phyloP scores from a whole-genome alignment of 1,284 basidiomycete genomes.

The Ganoderma sp. region DNA sequence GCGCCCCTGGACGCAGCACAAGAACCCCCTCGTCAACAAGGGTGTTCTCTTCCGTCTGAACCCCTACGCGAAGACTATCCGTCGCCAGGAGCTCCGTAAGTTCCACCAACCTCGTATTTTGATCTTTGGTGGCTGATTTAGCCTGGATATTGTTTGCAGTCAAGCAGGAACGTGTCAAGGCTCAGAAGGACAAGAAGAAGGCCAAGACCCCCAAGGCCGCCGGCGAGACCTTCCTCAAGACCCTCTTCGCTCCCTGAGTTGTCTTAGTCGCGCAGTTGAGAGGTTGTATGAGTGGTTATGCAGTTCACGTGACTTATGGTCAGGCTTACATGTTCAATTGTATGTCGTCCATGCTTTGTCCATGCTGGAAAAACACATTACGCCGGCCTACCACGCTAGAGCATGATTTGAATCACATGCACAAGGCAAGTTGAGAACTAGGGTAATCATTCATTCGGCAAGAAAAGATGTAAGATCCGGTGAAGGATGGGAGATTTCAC shows the following conservation, averaged over 20 bases:
- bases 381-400: conserved; percentile 3
- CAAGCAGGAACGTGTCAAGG: conserved; percentile 78
- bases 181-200: conserved; percentile 69
- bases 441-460: background rate
- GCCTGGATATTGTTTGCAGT: conserved; percentile 53
- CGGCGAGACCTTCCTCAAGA: conserved; percentile 86
- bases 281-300: conserved; percentile 35
- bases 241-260: conserved; percentile 83
- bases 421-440: background rate
- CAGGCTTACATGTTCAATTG: conserved; percentile 33
- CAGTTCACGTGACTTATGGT: conserved; percentile 32
- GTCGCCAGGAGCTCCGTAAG: conserved; percentile 86
- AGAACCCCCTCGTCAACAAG: conserved; percentile 98
- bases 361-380: conserved; percentile 29
- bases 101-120: conserved; percentile 33
- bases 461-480: background rate
- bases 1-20: conserved; percentile 99
- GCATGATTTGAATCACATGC: background rate
- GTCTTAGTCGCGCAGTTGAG: background rate
- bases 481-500: background rate
- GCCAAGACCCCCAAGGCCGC: conserved; percentile 67
- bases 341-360: conserved; percentile 35
- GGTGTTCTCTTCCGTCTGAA: conserved; percentile 98
- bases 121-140: background rate
- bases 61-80: conserved; percentile 96